Percentiles rank a stretch among this genome's conserved stretches.
Evolutionary conservation across 2,329 filamentous ascomycete genomes (phyloP).

Genomic region (Mollisiaceae sp.): DNA sequence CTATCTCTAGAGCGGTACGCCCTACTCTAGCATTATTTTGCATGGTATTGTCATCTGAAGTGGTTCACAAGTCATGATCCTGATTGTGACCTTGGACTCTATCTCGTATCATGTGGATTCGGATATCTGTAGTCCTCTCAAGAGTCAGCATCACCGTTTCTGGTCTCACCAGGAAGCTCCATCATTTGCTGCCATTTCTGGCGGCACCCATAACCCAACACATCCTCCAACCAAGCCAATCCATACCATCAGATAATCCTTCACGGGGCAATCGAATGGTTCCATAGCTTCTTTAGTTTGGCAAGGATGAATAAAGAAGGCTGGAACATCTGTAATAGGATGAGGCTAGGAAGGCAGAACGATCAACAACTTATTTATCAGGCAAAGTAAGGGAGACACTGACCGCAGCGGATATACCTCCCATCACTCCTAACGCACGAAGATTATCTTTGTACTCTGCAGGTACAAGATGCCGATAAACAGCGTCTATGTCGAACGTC

Average conservation of each 20-base stretch:
- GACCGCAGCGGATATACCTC: constrained; percentile 78
- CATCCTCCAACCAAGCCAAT: constrained; percentile 83
- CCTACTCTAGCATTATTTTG: too few species aligned
- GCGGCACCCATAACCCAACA: constrained; percentile 79
- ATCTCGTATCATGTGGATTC: too few species aligned
- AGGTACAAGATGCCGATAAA: constrained; percentile 75
- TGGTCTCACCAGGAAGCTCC: background rate
- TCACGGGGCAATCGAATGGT: constrained; percentile 60
- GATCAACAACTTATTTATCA: background rate
- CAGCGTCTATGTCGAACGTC: constrained; percentile 67
- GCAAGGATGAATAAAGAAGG: constrained; percentile 94
- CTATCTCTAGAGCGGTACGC: too few species aligned
- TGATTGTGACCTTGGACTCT: too few species aligned
- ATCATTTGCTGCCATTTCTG: constrained; percentile 59
- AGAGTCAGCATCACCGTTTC: background rate
- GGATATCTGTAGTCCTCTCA: background rate
- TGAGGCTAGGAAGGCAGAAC: constrained; percentile 53
- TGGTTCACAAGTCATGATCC: too few species aligned
- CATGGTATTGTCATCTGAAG: too few species aligned
- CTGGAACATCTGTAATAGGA: constrained; percentile 76
- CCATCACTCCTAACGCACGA: constrained; percentile 65
- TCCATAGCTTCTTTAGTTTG: constrained; percentile 82
- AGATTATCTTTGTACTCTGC: constrained; percentile 66
- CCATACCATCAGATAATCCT: constrained; percentile 85
- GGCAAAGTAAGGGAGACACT: constrained; percentile 47